phyloP scores from a whole-genome alignment of 164 flowering plant genomes.

The Annona cherimola region DNA sequence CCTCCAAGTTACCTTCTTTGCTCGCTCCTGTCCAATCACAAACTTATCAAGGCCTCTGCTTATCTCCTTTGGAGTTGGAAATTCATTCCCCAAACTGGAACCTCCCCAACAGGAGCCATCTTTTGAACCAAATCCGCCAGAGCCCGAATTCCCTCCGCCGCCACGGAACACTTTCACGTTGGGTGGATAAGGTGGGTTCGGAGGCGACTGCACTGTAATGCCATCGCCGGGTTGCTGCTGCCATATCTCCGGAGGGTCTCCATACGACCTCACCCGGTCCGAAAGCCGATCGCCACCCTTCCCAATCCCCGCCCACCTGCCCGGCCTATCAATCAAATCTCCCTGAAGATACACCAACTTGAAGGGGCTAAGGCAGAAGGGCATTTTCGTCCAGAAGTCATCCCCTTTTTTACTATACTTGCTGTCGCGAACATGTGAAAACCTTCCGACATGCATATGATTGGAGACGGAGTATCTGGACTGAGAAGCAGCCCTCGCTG shows the following conservation, averaged over 20 bases:
- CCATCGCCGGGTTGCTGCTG: conserved; percentile 72
- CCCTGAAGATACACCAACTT: conserved; percentile 49
- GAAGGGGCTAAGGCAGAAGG: conserved; percentile 42
- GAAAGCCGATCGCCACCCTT: neutral
- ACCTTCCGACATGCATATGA: conserved; percentile 45
- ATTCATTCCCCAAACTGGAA: conserved; percentile 58
- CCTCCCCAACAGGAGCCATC: conserved; percentile 76
- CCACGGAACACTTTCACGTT: conserved; percentile 17
- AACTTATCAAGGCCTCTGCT: conserved; percentile 85
- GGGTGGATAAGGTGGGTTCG: conserved; percentile 8
- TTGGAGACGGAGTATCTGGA: conserved; percentile 44
- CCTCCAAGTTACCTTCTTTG: conserved; percentile 68
- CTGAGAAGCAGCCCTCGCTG: conserved; percentile 33
- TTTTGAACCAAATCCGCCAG: conserved; percentile 43
- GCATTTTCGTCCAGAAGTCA: conserved; percentile 27
- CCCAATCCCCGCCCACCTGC: neutral
- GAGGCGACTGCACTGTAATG: conserved; percentile 24
- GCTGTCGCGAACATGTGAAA: conserved; percentile 22
- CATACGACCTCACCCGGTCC: conserved; percentile 29
- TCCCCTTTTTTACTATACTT: conserved; percentile 30
- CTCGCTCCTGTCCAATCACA: conserved; percentile 90
- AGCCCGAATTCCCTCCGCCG: conserved; percentile 30
- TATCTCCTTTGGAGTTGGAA: conserved; percentile 93
- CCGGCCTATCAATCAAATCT: conserved; percentile 34
- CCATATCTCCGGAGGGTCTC: conserved; percentile 90